phyloP scores from a whole-genome alignment of 1,284 basidiomycete species.

The Trichosporon sp. region DNA sequence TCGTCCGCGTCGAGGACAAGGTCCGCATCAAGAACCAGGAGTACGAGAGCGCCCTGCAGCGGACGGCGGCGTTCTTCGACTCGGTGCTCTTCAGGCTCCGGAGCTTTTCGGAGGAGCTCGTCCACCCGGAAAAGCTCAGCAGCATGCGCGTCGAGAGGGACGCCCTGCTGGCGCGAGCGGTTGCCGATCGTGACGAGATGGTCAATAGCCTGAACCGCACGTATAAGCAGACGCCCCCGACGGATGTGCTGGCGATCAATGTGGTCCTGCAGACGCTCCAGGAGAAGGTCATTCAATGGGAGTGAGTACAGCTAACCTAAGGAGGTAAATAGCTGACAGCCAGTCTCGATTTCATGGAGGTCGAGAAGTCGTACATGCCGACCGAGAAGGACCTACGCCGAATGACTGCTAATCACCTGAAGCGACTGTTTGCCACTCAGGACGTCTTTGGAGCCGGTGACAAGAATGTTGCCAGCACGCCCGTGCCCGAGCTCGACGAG shows the following conservation, averaged over 20 bases:
- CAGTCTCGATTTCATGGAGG: constrained; percentile 55
- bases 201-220: constrained; percentile 68
- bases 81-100: constrained; percentile 53
- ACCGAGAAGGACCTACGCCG: constrained; percentile 48
- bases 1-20: constrained; percentile 77
- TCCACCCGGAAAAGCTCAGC: constrained; percentile 44
- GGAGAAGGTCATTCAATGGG: constrained; percentile 95
- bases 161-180: constrained; percentile 63
- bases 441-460: constrained; percentile 47
- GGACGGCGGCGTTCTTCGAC: constrained; percentile 62
- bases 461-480: constrained; percentile 52
- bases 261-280: constrained; percentile 80
- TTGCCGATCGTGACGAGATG: constrained; percentile 70
- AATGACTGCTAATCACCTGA: constrained; percentile 51
- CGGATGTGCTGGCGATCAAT: constrained; percentile 84
- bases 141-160: constrained; percentile 38
- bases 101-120: constrained; percentile 44
- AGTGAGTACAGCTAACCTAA: constrained; percentile 43
- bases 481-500: constrained; percentile 74
- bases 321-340: constrained; percentile 4
- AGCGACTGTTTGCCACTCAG: constrained; percentile 54
- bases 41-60: constrained; percentile 69
- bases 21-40: constrained; percentile 85
- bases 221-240: constrained; percentile 72
- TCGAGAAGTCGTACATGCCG: constrained; percentile 51